These are phyloP conservation scores for Ceratobasidium sp. DNA, from an alignment of 1,284 basidiomycete species.

Conservation along the genomic window DNA sequence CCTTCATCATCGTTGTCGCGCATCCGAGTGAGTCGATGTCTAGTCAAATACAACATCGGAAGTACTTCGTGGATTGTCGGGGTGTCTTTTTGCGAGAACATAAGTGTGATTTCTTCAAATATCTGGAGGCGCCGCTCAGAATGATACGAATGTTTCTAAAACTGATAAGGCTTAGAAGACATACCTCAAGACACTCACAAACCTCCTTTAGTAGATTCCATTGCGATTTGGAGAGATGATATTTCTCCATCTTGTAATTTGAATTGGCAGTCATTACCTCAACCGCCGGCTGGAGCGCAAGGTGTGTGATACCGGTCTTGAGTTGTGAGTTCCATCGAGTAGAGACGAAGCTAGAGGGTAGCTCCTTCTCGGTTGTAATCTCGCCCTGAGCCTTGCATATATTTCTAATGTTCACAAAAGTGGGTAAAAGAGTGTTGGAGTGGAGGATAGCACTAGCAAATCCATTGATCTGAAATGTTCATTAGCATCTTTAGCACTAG, in stretches of 20 bases:
- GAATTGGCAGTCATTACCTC: slow-evolving; percentile 7
- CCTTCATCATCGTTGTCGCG: slow-evolving; percentile 1
- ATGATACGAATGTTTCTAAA: neutral
- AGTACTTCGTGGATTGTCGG: slow-evolving; percentile 13
- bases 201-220: slow-evolving; percentile 7
- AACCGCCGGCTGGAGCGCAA: slow-evolving; percentile 4
- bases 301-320: neutral
- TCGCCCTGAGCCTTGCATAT: slow-evolving; percentile 1
- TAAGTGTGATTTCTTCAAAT: neutral
- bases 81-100: slow-evolving; percentile 12
- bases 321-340: slow-evolving; percentile 28
- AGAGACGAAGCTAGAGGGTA: neutral
- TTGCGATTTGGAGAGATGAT: neutral
- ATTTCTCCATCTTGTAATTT: neutral
- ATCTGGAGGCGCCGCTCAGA: neutral
- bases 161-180: neutral
- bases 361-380: neutral
- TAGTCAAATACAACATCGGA: neutral
- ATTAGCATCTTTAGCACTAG: neutral
- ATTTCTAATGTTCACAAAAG: neutral
- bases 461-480: slow-evolving; percentile 5
- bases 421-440: neutral
- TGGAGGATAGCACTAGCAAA: neutral
- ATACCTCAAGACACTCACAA: slow-evolving; percentile 16
- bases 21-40: neutral